Evolutionary conservation across 2,329 filamentous ascomycete species (phyloP), one percentile per base, ranked within the genome.

Genomic region (Phymatotrichopsis omnivora): DNA sequence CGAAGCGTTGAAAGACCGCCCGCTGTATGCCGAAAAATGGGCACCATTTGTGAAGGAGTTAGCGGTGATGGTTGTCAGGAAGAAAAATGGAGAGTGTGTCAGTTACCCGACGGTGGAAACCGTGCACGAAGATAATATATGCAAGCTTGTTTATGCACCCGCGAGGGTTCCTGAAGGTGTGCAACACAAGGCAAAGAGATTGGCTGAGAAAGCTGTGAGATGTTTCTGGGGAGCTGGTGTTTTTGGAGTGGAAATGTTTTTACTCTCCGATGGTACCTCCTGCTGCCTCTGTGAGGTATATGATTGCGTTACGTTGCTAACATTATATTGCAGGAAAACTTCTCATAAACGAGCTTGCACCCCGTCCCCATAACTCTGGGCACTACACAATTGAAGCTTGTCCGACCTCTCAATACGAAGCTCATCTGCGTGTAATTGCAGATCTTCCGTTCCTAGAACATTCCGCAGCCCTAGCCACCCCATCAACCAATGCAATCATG

Each of bases 221-320:
- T 80, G 76, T 40, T 81, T 98, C 43, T 78, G 79, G 68, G 91
- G 91, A 40, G 81, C 91, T 52, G 91, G 91, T 53, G 84, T 94
- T 24, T 98, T 95, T 64, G 91, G 89, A 1, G 89, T 96, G 0
- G 91, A 98, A 66, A 84, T 96, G 78, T 98, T 98, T 65, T 66
- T 96, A 3, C 73, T 87, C 8, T 67, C 78, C 37, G 77, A 91
- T 57, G 76, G 77, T 67, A 67, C 33, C 17, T 17, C 35, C 31
- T 11, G 19, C 2, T 27, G 55, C 42, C 27, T 42, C 38, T 39
- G 20, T 25, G 29, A 22, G 7, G 14, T 4, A 37, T 49, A 32
- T 14, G 3, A 22, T 30, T 7, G 7, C 7, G 16, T 23, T 23
- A n/a, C 24, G 5, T 24, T 23, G 22, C 43, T 53, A 23, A 19